These are phyloP conservation scores for Apiospora phragmitis DNA, from an alignment of 2,329 filamentous ascomycete species.

Conservation along the genomic window DNA sequence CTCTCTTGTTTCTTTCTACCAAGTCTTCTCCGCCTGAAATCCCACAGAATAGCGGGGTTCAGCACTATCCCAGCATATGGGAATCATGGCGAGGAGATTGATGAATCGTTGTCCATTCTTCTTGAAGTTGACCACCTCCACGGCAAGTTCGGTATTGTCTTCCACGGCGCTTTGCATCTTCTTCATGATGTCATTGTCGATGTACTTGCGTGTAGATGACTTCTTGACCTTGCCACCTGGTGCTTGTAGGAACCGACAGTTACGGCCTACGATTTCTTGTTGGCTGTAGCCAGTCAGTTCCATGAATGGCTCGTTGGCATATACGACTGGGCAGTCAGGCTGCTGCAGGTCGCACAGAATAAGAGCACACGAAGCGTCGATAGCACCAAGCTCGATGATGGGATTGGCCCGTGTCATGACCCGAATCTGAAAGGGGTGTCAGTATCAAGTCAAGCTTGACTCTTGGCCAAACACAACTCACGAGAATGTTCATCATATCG, in stretches of 20 bases:
- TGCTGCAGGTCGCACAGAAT: slow-evolving; percentile 76
- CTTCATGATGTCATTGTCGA: slow-evolving; percentile 64
- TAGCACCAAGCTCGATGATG: slow-evolving; percentile 74
- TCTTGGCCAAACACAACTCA: slow-evolving; percentile 32
- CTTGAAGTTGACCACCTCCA: slow-evolving; percentile 73
- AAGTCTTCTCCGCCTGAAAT: slow-evolving; percentile 64
- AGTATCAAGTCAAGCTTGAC: slow-evolving; percentile 4
- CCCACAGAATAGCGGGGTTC: slow-evolving; percentile 75
- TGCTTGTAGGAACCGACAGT: slow-evolving; percentile 83
- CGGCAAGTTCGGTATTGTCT: slow-evolving; percentile 46
- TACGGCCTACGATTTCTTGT: slow-evolving; percentile 73
- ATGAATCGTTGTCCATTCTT: slow-evolving; percentile 78
- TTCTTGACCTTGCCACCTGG: slow-evolving; percentile 66
- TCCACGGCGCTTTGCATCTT: slow-evolving; percentile 49
- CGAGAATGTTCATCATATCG: slow-evolving; percentile 57
- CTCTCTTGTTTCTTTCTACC: slow-evolving; percentile 15
- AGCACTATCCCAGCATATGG: slow-evolving; percentile 66
- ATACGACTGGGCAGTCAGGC: slow-evolving; percentile 78
- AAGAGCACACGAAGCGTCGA: slow-evolving; percentile 83
- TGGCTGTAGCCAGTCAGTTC: slow-evolving; percentile 76
- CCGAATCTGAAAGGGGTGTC: slow-evolving; percentile 43
- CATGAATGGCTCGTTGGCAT: slow-evolving; percentile 79
- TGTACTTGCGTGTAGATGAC: slow-evolving; percentile 62
- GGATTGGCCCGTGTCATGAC: slow-evolving; percentile 72
- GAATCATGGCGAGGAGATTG: slow-evolving; percentile 85